A percentile compares a stretch with the other conserved stretches of the same genome.
These are phyloP conservation scores for Lactuca saligna DNA, from an alignment of 129 eudicot species.

Conservation along the genomic window DNA sequence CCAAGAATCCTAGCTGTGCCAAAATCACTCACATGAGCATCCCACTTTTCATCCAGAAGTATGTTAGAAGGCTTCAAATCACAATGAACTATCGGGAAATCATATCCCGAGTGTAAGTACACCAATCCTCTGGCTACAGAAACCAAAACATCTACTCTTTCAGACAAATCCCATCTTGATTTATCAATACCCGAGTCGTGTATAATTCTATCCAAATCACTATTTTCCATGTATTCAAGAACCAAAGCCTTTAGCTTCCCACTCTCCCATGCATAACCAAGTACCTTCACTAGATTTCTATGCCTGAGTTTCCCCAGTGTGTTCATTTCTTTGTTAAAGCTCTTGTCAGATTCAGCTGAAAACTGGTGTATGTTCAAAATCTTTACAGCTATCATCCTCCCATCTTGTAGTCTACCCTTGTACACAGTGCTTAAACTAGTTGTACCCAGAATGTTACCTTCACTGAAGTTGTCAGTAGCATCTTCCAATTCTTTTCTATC, in stretches of 20 bases:
- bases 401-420: conserved; percentile 74
- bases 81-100: conserved; percentile 84
- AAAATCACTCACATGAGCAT: conserved; percentile 90
- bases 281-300: conserved; percentile 75
- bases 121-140: conserved; percentile 69
- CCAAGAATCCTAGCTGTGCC: conserved; percentile 90
- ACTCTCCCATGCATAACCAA: conserved; percentile 96
- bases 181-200: conserved; percentile 44
- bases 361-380: conserved; percentile 55
- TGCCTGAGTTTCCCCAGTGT: conserved; percentile 61
- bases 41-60: conserved; percentile 64
- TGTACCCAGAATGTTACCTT: conserved; percentile 56
- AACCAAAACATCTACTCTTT: conserved; percentile 56
- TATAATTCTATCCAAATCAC: conserved; percentile 66
- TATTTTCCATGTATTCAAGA: conserved; percentile 91
- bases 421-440: conserved; percentile 82
- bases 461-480: conserved; percentile 61
- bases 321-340: conserved; percentile 69
- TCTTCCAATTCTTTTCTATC: conserved; percentile 49
- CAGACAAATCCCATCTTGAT: conserved; percentile 49
- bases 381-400: conserved; percentile 66
- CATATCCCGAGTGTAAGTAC: conserved; percentile 83
- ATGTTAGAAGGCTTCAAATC: conserved; percentile 94
- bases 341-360: conserved; percentile 60
- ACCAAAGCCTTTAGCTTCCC: conserved; percentile 65